Evolutionary conservation across 441 rosid species (phyloP), one percentile per base, ranked within the genome.

Genomic region (Pelargonium myrrhifolium): DNA sequence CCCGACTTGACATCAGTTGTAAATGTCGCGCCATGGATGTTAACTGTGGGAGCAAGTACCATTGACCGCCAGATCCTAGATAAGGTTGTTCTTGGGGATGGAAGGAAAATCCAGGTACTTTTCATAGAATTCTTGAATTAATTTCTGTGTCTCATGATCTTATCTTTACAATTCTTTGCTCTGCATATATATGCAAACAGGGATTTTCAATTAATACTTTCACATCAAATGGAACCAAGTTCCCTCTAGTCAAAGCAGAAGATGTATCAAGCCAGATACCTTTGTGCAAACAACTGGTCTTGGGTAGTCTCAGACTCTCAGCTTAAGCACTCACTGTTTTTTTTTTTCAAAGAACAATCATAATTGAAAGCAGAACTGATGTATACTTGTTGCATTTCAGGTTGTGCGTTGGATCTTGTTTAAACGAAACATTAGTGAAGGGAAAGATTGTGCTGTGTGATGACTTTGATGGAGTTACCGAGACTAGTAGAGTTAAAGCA

Each of bases 21-120:
- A 0, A 83, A 85, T 60, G 58, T 77, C 15, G 81, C 90, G 0
- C 89, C 87, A 1, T 86, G 88, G 88, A 45, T 81, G 3, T 71
- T 88, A 18, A 40, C 85, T 7, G 80, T 84, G 0, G 88, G 87
- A 39, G 91, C 86, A 40, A 83, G 84, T 64, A 79, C 68, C 72
- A 83, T 66, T 0, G 83, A 84, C 64, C 85, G 88, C 0, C 45
- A n/a, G 0, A 70, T 86, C 61, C 15, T 77, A 37, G 75, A 75
- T 68, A 80, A 76, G 68, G 78, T 81, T 68, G 75, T 81, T 55
- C 84, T 87, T 53, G 86, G 84, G 31, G 72, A 83, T 64, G 74
- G 67, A 2, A 40, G 71, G 61, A 60, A 60, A 14, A 10, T 84
- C 56, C 64, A 59, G 35, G 91, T 83, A 71, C 65, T 84, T 53